Evolutionary conservation across 176 grass and related monocot genomes (phyloP).

Genomic region (Tillandsia leiboldiana): DNA sequence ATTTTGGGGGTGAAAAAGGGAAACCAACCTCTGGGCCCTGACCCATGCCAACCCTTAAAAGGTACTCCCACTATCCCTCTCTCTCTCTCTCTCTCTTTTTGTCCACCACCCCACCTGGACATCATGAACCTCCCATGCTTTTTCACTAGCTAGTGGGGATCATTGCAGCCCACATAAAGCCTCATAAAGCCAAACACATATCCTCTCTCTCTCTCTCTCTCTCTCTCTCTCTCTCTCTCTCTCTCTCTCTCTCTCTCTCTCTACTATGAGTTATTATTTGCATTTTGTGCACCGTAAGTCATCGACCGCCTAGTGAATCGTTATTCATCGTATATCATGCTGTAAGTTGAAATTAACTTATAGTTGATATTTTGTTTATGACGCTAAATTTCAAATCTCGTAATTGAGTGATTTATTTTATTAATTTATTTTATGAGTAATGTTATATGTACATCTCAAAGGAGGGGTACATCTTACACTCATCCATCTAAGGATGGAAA

Average conservation of each 20-base stretch:
- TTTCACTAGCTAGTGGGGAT: not conserved
- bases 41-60: conserved; percentile 50
- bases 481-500: too few relatives aligned
- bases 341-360: too few relatives aligned
- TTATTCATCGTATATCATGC: too few relatives aligned
- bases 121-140: conserved; percentile 1
- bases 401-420: too few relatives aligned
- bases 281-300: too few relatives aligned
- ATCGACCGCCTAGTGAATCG: too few relatives aligned
- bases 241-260: not conserved
- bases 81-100: conserved; percentile 30
- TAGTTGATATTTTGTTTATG: too few relatives aligned
- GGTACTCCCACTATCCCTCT: conserved; percentile 68
- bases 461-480: too few relatives aligned
- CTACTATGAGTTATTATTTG: too few relatives aligned
- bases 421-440: too few relatives aligned
- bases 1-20: conserved; percentile 23
- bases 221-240: not conserved
- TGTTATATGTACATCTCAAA: too few relatives aligned
- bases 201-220: not conserved
- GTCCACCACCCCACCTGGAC: conserved; percentile 8
- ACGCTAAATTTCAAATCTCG: too few relatives aligned
- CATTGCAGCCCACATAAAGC: not conserved
- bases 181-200: not conserved
- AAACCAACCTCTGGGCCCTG: conserved; percentile 29